These are phyloP conservation scores for Rheum nobile DNA, from an alignment of 148 eudicot species.

Conservation along the genomic window DNA sequence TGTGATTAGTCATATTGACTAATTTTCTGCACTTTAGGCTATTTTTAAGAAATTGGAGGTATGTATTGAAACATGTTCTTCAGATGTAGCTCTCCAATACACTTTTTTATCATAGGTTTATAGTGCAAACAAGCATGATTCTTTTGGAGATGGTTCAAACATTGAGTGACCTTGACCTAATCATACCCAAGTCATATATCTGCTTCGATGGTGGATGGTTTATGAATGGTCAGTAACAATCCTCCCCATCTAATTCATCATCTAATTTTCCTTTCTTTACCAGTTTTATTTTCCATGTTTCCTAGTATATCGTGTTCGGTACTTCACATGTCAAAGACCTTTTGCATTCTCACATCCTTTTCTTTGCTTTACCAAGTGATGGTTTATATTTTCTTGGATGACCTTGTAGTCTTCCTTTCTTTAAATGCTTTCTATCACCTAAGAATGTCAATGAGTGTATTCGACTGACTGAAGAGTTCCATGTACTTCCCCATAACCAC, in stretches of 20 bases:
- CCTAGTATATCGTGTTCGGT: background rate
- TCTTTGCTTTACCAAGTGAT: background rate
- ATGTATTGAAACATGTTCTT: background rate
- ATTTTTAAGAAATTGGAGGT: background rate
- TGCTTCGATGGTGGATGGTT: constrained; percentile 15
- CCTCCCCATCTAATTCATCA: no score
- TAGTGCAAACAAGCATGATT: constrained; percentile 10
- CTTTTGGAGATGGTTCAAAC: constrained; percentile 8
- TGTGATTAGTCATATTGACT: background rate
- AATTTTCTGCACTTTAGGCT: background rate
- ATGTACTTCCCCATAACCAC: constrained; percentile 63
- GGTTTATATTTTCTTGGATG: background rate
- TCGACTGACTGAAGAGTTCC: constrained; percentile 73
- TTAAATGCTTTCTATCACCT: constrained; percentile 92
- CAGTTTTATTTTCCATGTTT: background rate
- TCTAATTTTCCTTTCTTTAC: no score
- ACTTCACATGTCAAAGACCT: background rate
- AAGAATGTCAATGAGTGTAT: constrained; percentile 72
- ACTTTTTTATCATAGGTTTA: constrained; percentile 9
- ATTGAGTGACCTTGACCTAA: background rate
- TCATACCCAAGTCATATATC: constrained; percentile 12
- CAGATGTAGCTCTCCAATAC: background rate
- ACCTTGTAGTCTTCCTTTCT: constrained; percentile 8
- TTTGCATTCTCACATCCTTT: background rate
- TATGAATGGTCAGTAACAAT: constrained; percentile 12